Conservation (phyloP, 352 stramenopile species). For the Phytophthora ohioensis region DNA sequence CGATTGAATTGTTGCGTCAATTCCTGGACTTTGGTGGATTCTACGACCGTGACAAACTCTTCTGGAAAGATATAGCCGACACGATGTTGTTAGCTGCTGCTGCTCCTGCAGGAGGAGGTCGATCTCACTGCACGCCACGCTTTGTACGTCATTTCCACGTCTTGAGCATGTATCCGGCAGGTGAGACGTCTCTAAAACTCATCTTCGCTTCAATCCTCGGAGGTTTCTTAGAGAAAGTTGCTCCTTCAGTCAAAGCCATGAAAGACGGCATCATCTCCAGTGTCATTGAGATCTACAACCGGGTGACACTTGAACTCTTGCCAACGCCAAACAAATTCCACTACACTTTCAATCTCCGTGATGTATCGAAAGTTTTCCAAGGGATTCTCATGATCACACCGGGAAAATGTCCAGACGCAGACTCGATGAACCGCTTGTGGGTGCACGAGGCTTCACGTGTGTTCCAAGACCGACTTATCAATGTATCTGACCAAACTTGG, state of each 20-base stretch:
- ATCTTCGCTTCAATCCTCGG: slow-evolving; percentile 96
- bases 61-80: slow-evolving; percentile 96
- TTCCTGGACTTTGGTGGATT: slow-evolving; percentile 96
- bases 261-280: slow-evolving; percentile 86
- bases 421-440: slow-evolving; percentile 92
- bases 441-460: slow-evolving; percentile 93
- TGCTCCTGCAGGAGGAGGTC: slow-evolving; percentile 90
- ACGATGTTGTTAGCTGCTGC: slow-evolving; percentile 92
- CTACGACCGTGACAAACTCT: slow-evolving; percentile 97
- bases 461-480: slow-evolving; percentile 95
- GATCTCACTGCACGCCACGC: slow-evolving; percentile 89
- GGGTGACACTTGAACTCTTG: slow-evolving; percentile 91
- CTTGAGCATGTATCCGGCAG: slow-evolving; percentile 93
- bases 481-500: slow-evolving; percentile 87
- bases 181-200: slow-evolving; percentile 87
- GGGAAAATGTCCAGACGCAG: slow-evolving; percentile 77
- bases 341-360: slow-evolving; percentile 97
- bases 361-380: slow-evolving; percentile 97
- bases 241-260: slow-evolving; percentile 82
- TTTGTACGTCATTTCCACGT: slow-evolving; percentile 97
- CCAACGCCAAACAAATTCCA: slow-evolving; percentile 94
- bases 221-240: slow-evolving; percentile 93
- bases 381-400: slow-evolving; percentile 95
- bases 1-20: slow-evolving; percentile 94
- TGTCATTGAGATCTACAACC: slow-evolving; percentile 95